Evolutionary conservation across 495 filamentous ascomycete genomes (phyloP).

Genomic region (Hypomontagnella monticulosa): DNA sequence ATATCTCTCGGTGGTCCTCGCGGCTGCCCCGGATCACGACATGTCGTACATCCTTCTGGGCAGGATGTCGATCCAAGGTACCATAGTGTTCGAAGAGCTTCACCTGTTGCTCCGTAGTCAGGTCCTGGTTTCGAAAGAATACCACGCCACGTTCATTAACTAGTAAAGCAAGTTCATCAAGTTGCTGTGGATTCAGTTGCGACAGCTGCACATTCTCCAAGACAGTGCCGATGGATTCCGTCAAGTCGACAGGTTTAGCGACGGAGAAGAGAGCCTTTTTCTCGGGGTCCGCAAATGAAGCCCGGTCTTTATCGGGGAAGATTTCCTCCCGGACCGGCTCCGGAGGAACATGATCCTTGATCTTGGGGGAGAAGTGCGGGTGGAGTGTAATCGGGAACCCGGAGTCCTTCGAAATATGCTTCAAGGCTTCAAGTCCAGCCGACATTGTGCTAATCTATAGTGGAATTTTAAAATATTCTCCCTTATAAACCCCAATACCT

Average conservation of each 20-base stretch:
- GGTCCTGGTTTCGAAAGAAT: conserved; percentile 61
- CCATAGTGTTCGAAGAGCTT: conserved; percentile 64
- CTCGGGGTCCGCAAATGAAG: conserved; percentile 60
- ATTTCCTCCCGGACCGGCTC: conserved; percentile 55
- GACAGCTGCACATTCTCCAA: conserved; percentile 60
- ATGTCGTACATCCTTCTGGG: conserved; percentile 56
- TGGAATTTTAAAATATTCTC: background rate
- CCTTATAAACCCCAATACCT: background rate
- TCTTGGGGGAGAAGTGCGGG: conserved; percentile 73
- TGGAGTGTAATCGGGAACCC: conserved; percentile 55
- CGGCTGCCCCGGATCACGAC: conserved; percentile 41
- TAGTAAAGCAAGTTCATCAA: conserved; percentile 58
- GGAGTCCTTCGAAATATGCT: conserved; percentile 51
- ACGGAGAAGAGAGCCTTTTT: conserved; percentile 60
- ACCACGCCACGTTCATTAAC: conserved; percentile 60
- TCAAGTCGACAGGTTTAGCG: conserved; percentile 57
- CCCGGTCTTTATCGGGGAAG: conserved; percentile 58
- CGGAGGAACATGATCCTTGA: conserved; percentile 56
- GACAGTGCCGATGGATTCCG: conserved; percentile 63
- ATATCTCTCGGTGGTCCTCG: conserved; percentile 43
- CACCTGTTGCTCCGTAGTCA: conserved; percentile 62
- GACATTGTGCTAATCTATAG: conserved; percentile 15
- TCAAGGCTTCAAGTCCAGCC: conserved; percentile 48
- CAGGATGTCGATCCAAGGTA: conserved; percentile 58
- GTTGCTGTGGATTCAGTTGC: conserved; percentile 50